Conservation (phyloP, 2,329 filamentous ascomycete genomes). For the Fusarium sp. region DNA sequence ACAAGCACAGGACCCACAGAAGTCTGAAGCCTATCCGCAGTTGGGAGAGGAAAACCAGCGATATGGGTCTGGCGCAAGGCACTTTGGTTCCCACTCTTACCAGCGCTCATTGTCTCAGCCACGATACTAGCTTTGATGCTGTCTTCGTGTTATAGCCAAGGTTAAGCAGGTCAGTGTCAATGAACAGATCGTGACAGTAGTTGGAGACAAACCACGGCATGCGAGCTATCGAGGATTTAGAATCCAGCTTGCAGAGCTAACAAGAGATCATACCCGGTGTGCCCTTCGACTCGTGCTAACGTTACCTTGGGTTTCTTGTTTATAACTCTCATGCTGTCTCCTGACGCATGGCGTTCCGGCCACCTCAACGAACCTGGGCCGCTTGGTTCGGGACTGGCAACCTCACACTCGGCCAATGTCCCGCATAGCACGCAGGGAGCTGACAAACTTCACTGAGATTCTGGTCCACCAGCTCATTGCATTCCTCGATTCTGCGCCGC, state of each 20-base stretch:
- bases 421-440: neutral
- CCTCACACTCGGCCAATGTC: constrained; percentile 1
- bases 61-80: neutral
- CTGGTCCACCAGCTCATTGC: constrained; percentile 1
- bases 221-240: neutral
- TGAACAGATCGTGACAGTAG: neutral
- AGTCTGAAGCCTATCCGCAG: neutral
- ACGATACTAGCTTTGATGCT: neutral
- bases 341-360: too few relatives aligned
- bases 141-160: neutral
- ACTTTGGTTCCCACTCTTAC: neutral
- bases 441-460: constrained; percentile 5
- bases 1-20: neutral
- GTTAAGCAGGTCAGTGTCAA: too few relatives aligned
- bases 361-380: neutral
- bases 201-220: neutral
- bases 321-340: too few relatives aligned
- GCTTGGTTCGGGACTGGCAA: neutral
- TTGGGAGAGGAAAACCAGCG: neutral
- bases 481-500: constrained; percentile 18
- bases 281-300: too few relatives aligned
- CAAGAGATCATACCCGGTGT: neutral
- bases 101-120: constrained; percentile 11
- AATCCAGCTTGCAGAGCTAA: neutral
- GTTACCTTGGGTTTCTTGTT: too few relatives aligned